Base-by-base conservation (phyloP, 129 eudicot species). In the Ambrosia artemisiifolia region DNA sequence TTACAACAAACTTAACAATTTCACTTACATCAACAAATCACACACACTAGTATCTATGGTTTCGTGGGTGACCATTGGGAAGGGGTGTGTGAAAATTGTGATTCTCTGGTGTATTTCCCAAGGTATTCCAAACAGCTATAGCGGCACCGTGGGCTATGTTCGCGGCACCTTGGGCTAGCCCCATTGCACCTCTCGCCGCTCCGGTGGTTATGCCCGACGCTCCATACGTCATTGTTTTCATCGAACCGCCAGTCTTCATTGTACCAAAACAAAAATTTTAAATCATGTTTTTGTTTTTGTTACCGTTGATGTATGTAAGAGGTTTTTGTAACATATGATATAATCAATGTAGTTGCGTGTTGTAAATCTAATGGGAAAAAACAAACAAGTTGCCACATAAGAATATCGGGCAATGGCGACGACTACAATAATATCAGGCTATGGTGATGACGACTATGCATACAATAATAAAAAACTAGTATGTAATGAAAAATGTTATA, bases 81-180 rank as follows among this genome's bases (percentile, higher is more conserved):
- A 78, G 77, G 7, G 72, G 67, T 6, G 82, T 42, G 70, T 78
- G 82, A n/a, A 48, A 64, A 78, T 53, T 42, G 61, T 78, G 82
- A 65, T 16, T 78, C 51, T 65, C 19, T n/a, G 51, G 78, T 63
- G 66, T 78, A 74, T 49, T 70, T 50, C 86, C 90, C 13, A 83
- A 65, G 18, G 83, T 83, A 51, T 67, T 84, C 63, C 79, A 84
- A 28, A 88, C 71, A 0, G 84, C 85, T 34, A 78, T 70, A 35
- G 94, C 86, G 36, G 94, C 96, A 43, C 97, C 96, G n/a, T 74
- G 75, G 48, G 96, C 91, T 57, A 86, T 46, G 70, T 83, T 79
- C 12, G 91, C 85, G 0, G 88, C 95, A 13, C 95, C 98, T 48
- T 83, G 88, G 19, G 95, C 96, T n/a, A 92, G 38, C 65, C 81